A percentile compares a stretch with the other conserved stretches of the same genome.
These are phyloP conservation scores for Tricholoma sp. DNA, from an alignment of 768 basidiomycete genomes.

Conservation along the genomic window DNA sequence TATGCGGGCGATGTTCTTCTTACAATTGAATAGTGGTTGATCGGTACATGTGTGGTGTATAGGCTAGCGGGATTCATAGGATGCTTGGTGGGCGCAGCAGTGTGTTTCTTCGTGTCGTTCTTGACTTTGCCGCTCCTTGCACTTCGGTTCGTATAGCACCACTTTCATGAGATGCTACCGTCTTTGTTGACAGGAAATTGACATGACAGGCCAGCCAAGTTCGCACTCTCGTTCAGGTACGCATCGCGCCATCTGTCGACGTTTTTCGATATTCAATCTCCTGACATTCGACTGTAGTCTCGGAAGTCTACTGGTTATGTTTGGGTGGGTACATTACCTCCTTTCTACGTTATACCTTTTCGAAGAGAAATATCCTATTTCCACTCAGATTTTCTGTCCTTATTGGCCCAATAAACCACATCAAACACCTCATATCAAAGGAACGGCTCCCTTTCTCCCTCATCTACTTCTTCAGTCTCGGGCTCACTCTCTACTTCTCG, in stretches of 20 bases:
- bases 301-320: slow-evolving; percentile 93
- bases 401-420: slow-evolving; percentile 85
- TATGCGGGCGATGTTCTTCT: slow-evolving; percentile 23
- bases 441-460: slow-evolving; percentile 82
- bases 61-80: slow-evolving; percentile 89
- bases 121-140: slow-evolving; percentile 61
- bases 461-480: slow-evolving; percentile 80
- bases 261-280: slow-evolving; percentile 5
- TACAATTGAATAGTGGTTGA: too few relatives aligned
- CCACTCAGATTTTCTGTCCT: slow-evolving; percentile 68
- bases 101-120: slow-evolving; percentile 92
- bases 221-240: slow-evolving; percentile 83
- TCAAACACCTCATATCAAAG: slow-evolving; percentile 79
- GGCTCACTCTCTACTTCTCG: slow-evolving; percentile 87
- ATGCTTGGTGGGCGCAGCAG: slow-evolving; percentile 84
- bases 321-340: slow-evolving; percentile 53
- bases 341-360: neutral
- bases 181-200: slow-evolving; percentile 2
- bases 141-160: slow-evolving; percentile 20
- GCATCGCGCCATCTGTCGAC: slow-evolving; percentile 2
- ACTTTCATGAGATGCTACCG: neutral
- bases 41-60: neutral
- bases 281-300: slow-evolving; percentile 39
- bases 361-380: neutral
- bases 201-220: slow-evolving; percentile 75